These are phyloP conservation scores for Sugiyamaella grinbergsii DNA, from an alignment of 1,139 yeast genomes.

Conservation along the genomic window DNA sequence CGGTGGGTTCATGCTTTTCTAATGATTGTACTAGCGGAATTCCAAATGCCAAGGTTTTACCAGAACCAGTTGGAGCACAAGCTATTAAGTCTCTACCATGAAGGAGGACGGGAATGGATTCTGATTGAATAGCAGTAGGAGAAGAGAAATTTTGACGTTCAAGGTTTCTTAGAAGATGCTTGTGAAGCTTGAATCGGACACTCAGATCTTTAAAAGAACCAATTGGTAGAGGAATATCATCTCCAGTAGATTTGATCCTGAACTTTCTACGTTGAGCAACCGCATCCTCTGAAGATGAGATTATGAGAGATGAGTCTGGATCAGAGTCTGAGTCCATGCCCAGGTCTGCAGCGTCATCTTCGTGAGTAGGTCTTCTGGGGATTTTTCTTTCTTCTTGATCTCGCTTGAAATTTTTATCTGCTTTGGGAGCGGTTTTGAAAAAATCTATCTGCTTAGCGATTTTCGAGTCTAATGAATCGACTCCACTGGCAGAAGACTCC, in stretches of 20 bases:
- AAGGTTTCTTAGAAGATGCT: conserved; percentile 63
- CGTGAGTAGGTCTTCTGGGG: conserved; percentile 27
- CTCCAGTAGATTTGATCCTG: conserved; percentile 69
- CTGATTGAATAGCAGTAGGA: conserved; percentile 93
- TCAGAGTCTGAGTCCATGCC: conserved; percentile 34
- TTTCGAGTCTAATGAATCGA: conserved; percentile 37
- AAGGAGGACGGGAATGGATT: conserved; percentile 71
- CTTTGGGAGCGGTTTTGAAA: conserved; percentile 53
- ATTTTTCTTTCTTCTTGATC: conserved; percentile 2
- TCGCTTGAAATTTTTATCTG: conserved; percentile 26
- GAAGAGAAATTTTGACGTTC: conserved; percentile 69
- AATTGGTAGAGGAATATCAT: conserved; percentile 81
- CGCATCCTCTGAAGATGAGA: conserved; percentile 61
- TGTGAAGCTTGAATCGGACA: conserved; percentile 65
- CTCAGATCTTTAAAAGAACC: conserved; percentile 83
- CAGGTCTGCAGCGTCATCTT: conserved; percentile 25
- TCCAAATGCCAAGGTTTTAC: conserved; percentile 85
- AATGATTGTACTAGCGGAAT: conserved; percentile 71
- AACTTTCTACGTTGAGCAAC: conserved; percentile 54
- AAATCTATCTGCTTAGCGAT: conserved; percentile 59
- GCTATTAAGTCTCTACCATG: conserved; percentile 72
- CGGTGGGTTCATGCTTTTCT: conserved; percentile 41
- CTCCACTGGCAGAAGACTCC: conserved; percentile 50
- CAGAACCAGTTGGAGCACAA: conserved; percentile 94
- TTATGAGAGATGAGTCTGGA: conserved; percentile 48